A percentile compares a stretch with the other conserved stretches of the same genome.
These are phyloP conservation scores for Phylloporus sp. DNA, from an alignment of 768 basidiomycete genomes.

Conservation along the genomic window DNA sequence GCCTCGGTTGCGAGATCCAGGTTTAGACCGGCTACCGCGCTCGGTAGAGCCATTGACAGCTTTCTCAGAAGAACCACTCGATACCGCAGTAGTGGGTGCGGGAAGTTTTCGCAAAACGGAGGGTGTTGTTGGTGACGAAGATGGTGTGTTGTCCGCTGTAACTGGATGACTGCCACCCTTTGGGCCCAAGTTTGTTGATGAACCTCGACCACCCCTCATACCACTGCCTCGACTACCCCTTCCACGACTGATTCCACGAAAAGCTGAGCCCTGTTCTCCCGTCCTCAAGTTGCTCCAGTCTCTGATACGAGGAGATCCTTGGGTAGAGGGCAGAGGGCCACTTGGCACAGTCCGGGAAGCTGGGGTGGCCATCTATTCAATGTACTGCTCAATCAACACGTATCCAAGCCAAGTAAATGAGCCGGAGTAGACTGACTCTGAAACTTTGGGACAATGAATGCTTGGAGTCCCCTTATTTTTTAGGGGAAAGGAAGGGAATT, in stretches of 20 bases:
- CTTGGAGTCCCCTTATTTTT: neutral
- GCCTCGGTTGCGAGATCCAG: conserved; percentile 20
- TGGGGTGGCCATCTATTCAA: conserved; percentile 41
- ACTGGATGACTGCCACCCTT: conserved; percentile 25
- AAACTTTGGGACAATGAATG: neutral
- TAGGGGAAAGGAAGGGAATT: neutral
- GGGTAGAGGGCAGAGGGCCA: conserved; percentile 27
- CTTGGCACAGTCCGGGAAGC: conserved; percentile 28
- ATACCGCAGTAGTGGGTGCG: conserved; percentile 10
- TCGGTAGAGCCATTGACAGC: conserved; percentile 18
- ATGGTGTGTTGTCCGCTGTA: conserved; percentile 13
- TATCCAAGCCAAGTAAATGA: neutral
- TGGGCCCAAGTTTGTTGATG: conserved; percentile 16
- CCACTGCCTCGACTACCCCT: conserved; percentile 35
- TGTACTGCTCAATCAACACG: conserved; percentile 10
- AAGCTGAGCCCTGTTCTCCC: conserved; percentile 47
- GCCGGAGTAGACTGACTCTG: conserved; percentile 12
- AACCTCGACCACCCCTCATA: conserved; percentile 22
- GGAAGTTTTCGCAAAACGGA: conserved; percentile 17
- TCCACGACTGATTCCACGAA: conserved; percentile 40
- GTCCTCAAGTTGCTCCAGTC: conserved; percentile 40
- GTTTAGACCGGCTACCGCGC: conserved; percentile 22
- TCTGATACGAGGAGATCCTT: conserved; percentile 30
- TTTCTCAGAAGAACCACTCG: conserved; percentile 22
- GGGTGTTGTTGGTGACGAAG: conserved; percentile 16